Base-by-base conservation (phyloP, 2,329 filamentous ascomycete genomes). In the Sclerotinia nivalis region DNA sequence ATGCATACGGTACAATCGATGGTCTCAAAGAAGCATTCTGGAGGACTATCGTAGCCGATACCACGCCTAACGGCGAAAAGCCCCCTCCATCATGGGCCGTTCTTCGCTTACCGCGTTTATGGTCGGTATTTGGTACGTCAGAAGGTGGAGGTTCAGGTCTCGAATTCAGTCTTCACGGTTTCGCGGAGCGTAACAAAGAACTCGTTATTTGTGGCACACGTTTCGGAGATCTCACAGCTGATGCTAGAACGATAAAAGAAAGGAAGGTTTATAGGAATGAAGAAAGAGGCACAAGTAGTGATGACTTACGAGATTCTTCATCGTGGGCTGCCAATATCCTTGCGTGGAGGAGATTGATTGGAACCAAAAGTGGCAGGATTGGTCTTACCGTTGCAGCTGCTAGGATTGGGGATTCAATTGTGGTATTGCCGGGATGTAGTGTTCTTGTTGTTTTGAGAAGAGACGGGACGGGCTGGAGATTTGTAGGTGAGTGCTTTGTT, bases 401-500 rank as follows among this genome's bases (percentile, higher is more conserved):
- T 28, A 66, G 22, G n/a, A n/a, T 50, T 43, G 40, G 61, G 12
- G 68, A 69, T 31, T 49, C 60, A 13, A 52, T 69, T 31, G 43
- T n/a, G 3, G 25, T 66, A 43, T n/a, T 69, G 28, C 50, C 59
- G 10, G 61, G 61, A 13, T 69, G 68, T 2, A 65, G 61, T 58
- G 68, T 69, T 2, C 68, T 61, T 58, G 20, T 69, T 15, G 28
- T 69, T 20, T 49, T 69, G 60, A 66, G 60, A 50, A 52, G 50
- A 0, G 12, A 66, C 4, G 25, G 15, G 20, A 34, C 2, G 13
- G 34, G 25, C 18, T 69, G 59, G 61, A 66, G 54, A 18, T n/a
- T 74, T 28, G 49, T 70, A 5, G 72, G 71, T 7, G 72, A 73
- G 43, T 66, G 68, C 3, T 74, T 70, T 37, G 64, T 74, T 47